Base-by-base conservation (phyloP, 805 yeast genomes). In the Pichia nakasei region DNA sequence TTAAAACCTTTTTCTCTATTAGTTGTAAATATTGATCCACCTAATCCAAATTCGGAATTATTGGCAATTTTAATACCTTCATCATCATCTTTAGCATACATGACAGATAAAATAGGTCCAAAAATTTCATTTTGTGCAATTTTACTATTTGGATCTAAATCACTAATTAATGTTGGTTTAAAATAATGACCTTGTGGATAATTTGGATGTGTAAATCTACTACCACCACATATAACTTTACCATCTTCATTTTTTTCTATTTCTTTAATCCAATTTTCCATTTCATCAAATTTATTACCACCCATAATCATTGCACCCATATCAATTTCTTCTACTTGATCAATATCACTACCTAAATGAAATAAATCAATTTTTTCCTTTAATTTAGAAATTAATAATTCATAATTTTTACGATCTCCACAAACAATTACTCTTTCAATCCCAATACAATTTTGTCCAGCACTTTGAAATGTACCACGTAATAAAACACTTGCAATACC, bases 381-480 rank as follows among this genome's bases (percentile, higher is more conserved):
- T 36, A 93, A 67, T 9, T 77, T 73, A 0, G 66, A 64, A 2
- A 82, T 80, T 35, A 93, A 64, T 36, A 64, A 55, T 20, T 77
- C 81, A 63, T 93, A 89, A 22, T 78, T 76, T 35, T 68, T 67
- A n/a, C 43, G 45, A 32, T 55, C 59, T 5, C 83, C 84, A 37
- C 86, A 71, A 32, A 89, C 87, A 49, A 93, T 82, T 7, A 93
- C 94, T 46, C 98, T 73, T 66, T 93, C 99, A 43, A 93, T 85
- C 33, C 99, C 97, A 56, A 93, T 93, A 67, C 99, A 93, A 60
- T 93, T 93, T 65, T 93, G 99, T 12, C 99, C 99, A 0, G 96
- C 85, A 43, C 95, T 84, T 66, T 93, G 99, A 68, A 91, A 93
- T 0, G 96, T 82, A 31, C 98, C 99, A 57, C 99, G 74, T 82